A percentile compares a stretch with the other conserved stretches of the same genome.
These are phyloP conservation scores for Phialophora chinensis DNA, from an alignment of 2,329 filamentous ascomycete genomes.

Conservation along the genomic window DNA sequence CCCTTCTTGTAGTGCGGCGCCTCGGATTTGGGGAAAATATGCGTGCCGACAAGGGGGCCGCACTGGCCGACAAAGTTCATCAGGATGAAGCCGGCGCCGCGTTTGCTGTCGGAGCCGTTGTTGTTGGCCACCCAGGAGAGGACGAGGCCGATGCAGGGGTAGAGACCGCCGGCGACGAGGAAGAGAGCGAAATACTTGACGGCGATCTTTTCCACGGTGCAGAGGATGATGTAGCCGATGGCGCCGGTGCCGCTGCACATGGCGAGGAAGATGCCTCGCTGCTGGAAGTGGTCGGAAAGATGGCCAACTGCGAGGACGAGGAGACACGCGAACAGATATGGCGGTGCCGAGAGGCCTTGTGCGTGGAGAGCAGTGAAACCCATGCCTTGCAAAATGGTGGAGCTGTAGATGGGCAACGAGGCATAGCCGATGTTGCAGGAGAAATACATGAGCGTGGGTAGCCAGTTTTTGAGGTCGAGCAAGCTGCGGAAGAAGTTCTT, in stretches of 20 bases:
- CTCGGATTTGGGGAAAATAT: constrained; percentile 65
- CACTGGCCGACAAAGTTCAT: constrained; percentile 82
- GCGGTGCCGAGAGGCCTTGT: constrained; percentile 79
- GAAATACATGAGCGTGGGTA: constrained; percentile 61
- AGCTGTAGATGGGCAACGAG: constrained; percentile 68
- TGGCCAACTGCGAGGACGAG: constrained; percentile 72
- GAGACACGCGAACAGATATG: constrained; percentile 76
- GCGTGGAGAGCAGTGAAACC: constrained; percentile 44
- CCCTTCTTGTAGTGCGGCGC: constrained; percentile 67
- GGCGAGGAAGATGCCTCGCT: constrained; percentile 68
- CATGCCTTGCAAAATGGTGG: constrained; percentile 47
- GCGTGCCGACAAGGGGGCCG: constrained; percentile 71
- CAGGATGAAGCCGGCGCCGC: constrained; percentile 54
- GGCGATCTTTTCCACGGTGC: constrained; percentile 58
- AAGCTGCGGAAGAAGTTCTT: constrained; percentile 44
- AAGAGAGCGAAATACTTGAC: constrained; percentile 61
- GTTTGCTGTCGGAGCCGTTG: constrained; percentile 34
- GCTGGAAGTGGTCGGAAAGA: constrained; percentile 69
- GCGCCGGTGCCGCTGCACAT: constrained; percentile 63
- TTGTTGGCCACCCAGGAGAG: constrained; percentile 69
- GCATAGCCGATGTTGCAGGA: constrained; percentile 69
- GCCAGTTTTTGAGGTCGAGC: constrained; percentile 55
- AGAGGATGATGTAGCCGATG: constrained; percentile 69
- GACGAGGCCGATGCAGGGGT: constrained; percentile 72
- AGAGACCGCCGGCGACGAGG: constrained; percentile 66